A percentile compares a stretch with the other conserved stretches of the same genome.
These are phyloP conservation scores for Bipolaris gigantea DNA, from an alignment of 2,329 filamentous ascomycete species.

Conservation along the genomic window DNA sequence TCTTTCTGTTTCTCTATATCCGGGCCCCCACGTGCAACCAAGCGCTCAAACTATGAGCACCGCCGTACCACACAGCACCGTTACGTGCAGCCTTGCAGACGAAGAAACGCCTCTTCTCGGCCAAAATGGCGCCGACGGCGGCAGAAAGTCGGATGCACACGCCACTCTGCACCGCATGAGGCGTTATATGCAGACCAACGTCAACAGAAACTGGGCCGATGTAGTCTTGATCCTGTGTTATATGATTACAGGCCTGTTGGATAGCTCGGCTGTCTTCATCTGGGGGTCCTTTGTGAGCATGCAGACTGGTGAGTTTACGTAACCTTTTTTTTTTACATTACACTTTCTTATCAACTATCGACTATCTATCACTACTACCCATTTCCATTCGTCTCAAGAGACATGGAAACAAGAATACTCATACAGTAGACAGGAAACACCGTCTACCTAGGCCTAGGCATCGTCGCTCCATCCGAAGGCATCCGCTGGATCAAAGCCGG, in stretches of 20 bases:
- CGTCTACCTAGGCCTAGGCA: conserved; percentile 74
- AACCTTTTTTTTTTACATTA: background rate
- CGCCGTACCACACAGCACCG: conserved; percentile 9
- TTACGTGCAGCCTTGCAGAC: conserved; percentile 20
- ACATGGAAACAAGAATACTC: background rate
- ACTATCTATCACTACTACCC: too few species aligned
- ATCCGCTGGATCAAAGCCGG: conserved; percentile 71
- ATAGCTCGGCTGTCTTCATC: conserved; percentile 74
- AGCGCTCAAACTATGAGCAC: conserved; percentile 19
- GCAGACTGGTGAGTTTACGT: conserved; percentile 67
- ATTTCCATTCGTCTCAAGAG: too few species aligned
- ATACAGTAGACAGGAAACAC: conserved; percentile 61
- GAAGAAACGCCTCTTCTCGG: conserved; percentile 42
- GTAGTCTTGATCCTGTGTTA: conserved; percentile 72
- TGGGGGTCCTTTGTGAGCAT: conserved; percentile 83
- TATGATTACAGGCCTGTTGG: conserved; percentile 74
- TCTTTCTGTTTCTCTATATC: too few species aligned
- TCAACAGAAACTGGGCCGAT: conserved; percentile 67
- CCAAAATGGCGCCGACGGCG: conserved; percentile 19
- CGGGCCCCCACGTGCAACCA: too few species aligned
- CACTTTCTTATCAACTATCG: too few species aligned
- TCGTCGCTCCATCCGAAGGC: conserved; percentile 58
- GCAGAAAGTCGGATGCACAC: conserved; percentile 25
- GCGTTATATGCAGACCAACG: conserved; percentile 50
- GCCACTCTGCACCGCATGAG: conserved; percentile 17